Base-by-base conservation (phyloP, 2,329 filamentous ascomycete species). In the Fusarium floridanum region DNA sequence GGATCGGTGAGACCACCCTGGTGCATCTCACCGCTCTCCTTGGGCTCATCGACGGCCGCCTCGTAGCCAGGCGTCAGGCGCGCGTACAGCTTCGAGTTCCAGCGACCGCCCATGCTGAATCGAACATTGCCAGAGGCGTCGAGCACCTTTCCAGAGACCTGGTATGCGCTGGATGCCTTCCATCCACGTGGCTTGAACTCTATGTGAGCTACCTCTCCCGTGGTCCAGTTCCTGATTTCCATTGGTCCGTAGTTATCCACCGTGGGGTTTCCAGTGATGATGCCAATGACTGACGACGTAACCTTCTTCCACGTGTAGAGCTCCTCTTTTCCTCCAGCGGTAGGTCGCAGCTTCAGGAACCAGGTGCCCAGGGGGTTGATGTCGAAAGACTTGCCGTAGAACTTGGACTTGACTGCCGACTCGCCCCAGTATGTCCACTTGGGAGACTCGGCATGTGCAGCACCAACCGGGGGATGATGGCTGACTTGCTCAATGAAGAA, bases 251-350 rank as follows among this genome's bases (percentile, higher is more conserved):
- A 98, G 83, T 99, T 98, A 85, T 99, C 97, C n/a, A 99, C 94
- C 0, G 94, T 94, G 0, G 97, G 97, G 77, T 94, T 98, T 57
- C 97, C 97, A 0, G 96, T 98, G 79, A 99, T 98, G 83, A 99
- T 99, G 68, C 97, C 97, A 69, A 98, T 92, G n/a, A 99, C 97
- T 2, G 95, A 97, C 1, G 95, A 97, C 1, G 95, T 98, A 20
- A 98, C 95, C 85, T 99, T 99, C 85, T 98, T 98, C 97, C 97
- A 99, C 0, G 96, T 98, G 84, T 97, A 99, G 2, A 98, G 86
- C 77, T 99, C 97, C 73, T 94, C 92, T 78, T 93, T 92, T 11
- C 91, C 93, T 5, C 93, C 94, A 4, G 90, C 87, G 1, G 89
- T 89, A 1, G 95, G 95, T 1, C 95, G 92, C 32, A 99, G 87